Base-by-base conservation (phyloP, 1,284 basidiomycete genomes). In the Ustilago trichophora region DNA sequence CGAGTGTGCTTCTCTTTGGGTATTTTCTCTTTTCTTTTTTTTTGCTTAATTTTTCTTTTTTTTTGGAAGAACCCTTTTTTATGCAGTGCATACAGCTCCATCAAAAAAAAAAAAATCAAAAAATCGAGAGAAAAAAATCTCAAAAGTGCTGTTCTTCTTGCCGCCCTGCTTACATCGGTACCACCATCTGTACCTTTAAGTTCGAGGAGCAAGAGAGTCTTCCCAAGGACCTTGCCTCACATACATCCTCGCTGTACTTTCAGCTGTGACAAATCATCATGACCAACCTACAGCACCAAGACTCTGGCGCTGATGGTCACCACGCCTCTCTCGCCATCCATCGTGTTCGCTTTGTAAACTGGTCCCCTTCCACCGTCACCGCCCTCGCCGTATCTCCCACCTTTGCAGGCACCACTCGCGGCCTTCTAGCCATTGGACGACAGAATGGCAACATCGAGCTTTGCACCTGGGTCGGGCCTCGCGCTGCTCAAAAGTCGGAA, bases 401-500 rank as follows among this genome's bases (percentile, higher is more conserved):
- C 62, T 68, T 76, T 68, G 79, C 35, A 84, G 83, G 74, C 87
- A 88, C 73, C n/a, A 81, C 83, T 65, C 75, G 84, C 58, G 91
- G 90, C 1, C 86, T 88, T 2, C 86, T 98, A 26, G 90, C 92
- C 31, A 86, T 97, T 22, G 96, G 93, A 7, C 88, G 92, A 77
- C 91, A 92, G 26, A 97, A 98, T 83, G 96, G 96, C 22, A 91
- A 92, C 78, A 91, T 98, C 71, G 93, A 98, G 82, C 83, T 98
- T 22, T 93, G 89, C 81, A 88, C 92, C 78, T 97, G 93, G 91
- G 87, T 88, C 16, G 88, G 80, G 19, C 77, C 76, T 7, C 74
- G 76, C 5, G 79, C 82, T 26, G 66, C 62, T 19, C 59, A 57
- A 33, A 47, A 68, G 47, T 50, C 71, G 15, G 43, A 58, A 16